Evolutionary conservation across 805 yeast genomes (phyloP), one percentile per base, ranked within the genome.

Genomic region (Debaryomyces tyrocola): DNA sequence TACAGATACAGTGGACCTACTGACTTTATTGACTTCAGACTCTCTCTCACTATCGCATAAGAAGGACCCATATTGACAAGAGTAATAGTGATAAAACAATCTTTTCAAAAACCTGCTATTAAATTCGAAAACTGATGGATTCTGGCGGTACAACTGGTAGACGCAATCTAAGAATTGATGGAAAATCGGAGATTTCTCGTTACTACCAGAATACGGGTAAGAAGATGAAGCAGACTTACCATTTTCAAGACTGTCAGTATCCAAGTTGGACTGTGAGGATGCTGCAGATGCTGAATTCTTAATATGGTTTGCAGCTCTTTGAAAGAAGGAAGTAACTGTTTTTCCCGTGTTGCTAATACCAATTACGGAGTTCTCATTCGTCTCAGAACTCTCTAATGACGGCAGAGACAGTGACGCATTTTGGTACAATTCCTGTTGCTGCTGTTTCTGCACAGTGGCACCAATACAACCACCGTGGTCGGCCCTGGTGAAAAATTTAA

Each of bases 31-130:
- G 1, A 54, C 50, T 18, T 57, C 51, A n/a, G 66, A 67, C 48
- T 89, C 96, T 41, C 66, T 63, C 59, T 94, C 97, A 38, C 79
- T 77, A 58, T 94, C 85, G 54, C 80, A 83, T 44, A 94, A 63
- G 57, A 94, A 94, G 1, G 96, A 83, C 3, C 98, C 98, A 65
- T 90, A 94, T 63, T 94, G 98, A 57, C 98, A 90, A 0, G 97
- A 88, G 59, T 90, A 89, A 41, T 87, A 69, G 63, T 94, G 98
- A 61, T 94, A 94, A 17, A 90, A 75, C 46, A 94, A 70, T 42
- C 98, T 70, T 53, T 96, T 79, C 52, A 94, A 63, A 56, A 94
- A 90, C 43, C 97, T 69, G 62, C 91, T 96, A 59, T 91, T 90
- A 66, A 84, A 91, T 66, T 92, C 96, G 64, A 94, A 94, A 39